Evolutionary conservation across 2,329 filamentous ascomycete genomes (phyloP), one percentile per base, ranked within the genome.

Genomic region (Colletotrichum karsti): DNA sequence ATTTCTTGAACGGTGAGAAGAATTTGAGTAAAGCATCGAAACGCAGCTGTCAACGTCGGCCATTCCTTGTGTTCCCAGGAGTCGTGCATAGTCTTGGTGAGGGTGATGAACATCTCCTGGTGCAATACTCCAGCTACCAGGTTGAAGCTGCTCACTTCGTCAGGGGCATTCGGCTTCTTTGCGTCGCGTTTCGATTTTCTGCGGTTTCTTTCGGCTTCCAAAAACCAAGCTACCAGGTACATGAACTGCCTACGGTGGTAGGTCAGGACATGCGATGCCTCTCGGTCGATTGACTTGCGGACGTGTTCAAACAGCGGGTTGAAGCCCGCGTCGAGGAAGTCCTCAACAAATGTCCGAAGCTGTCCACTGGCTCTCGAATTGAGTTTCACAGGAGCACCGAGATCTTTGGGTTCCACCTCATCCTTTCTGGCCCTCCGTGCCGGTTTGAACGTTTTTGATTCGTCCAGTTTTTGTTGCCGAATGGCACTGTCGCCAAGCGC

Each of bases 21-120:
- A 72, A 98, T 96, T 76, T 98, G 95, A 0, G 95, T 98, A 76
- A 98, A 97, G 76, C 95, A 98, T 62, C 93, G 91, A 90, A 98
- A 96, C 53, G 93, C 91, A 1, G 95, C 92, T 62, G 94, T 93
- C 15, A 98, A 81, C 73, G 97, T 93, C 61, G 90, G 88, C 95
- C 95, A 98, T 68, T 91, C 90, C 77, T 97, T 98, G 73, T 92
- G 88, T 71, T 97, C 94, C 69, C 92, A 87, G 3, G 91, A 89
- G 60, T 88, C 87, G 70, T 95, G 92, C 85, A 99, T 94, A 53
- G 90, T 89, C 56, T 93, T 90, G 73, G 94, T 97, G 18, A 99
- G 81, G 3, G 93, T 91, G 71, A 98, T 92, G 73, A 99, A 98
- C 73, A 93, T 98, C 79, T 98, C 93, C 77, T 99, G 96, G 73